A percentile compares a stretch with the other conserved stretches of the same genome.
phyloP scores from a whole-genome alignment of 257 asterid genomes.

The Lycium barbarum region DNA sequence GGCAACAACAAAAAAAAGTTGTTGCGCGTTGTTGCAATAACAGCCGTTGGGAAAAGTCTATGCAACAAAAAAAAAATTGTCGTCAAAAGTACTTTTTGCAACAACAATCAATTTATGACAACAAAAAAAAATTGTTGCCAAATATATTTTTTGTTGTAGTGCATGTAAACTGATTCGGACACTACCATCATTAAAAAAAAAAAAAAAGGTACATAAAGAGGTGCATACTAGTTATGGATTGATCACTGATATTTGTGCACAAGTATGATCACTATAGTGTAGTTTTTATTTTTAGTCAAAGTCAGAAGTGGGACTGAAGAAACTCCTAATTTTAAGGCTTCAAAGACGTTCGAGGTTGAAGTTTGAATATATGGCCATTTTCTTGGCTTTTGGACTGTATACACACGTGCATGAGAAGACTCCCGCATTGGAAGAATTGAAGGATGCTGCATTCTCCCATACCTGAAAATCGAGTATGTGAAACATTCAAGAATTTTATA shows the following conservation, averaged over 20 bases:
- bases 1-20: no score
- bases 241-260: not conserved
- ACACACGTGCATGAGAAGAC: conserved; percentile 14
- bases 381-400: conserved; percentile 24
- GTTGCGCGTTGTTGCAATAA: no score
- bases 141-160: no score
- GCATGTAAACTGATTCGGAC: no score
- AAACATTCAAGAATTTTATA: not conserved
- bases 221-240: no score
- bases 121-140: no score
- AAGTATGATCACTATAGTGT: not conserved
- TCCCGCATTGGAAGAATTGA: not conserved
- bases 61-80: no score
- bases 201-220: no score
- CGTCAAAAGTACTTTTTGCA: no score
- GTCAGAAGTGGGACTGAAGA: conserved; percentile 48
- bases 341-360: conserved; percentile 43
- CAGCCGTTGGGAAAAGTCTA: no score
- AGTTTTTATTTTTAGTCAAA: conserved; percentile 41
- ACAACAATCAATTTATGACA: no score
- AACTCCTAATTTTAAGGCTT: conserved; percentile 52
- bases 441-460: conserved; percentile 10
- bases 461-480: not conserved
- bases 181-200: no score
- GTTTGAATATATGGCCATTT: conserved; percentile 34